Evolutionary conservation across 2,329 filamentous ascomycete genomes (phyloP).

Genomic region (Thelonectria discophora): DNA sequence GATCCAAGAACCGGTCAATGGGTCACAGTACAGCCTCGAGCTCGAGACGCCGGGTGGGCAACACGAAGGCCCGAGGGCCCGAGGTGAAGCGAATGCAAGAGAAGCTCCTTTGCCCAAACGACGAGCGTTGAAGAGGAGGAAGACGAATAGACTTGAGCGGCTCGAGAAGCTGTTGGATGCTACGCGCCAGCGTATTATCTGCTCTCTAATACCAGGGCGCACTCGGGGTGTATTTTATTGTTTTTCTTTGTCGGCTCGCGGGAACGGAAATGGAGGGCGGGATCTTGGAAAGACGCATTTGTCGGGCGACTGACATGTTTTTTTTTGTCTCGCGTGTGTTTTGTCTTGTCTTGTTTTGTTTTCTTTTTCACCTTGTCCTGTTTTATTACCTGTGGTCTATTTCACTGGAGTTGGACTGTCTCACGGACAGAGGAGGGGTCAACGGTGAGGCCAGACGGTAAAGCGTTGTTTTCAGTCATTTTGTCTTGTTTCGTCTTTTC

Average conservation of each 20-base stretch:
- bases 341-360: slow-evolving; percentile 28
- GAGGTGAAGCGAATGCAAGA: slow-evolving; percentile 16
- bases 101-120: neutral
- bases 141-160: neutral
- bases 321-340: neutral
- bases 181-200: slow-evolving; percentile 20
- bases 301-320: slow-evolving; percentile 40
- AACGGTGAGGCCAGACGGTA: slow-evolving; percentile 24
- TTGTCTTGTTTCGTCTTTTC: slow-evolving; percentile 21
- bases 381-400: slow-evolving; percentile 26
- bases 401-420: slow-evolving; percentile 31
- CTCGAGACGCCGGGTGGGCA: slow-evolving; percentile 50
- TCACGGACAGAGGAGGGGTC: slow-evolving; percentile 24
- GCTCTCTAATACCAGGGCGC: slow-evolving; percentile 37
- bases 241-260: slow-evolving; percentile 28
- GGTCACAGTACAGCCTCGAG: slow-evolving; percentile 45
- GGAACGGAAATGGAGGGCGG: slow-evolving; percentile 34
- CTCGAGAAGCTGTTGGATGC: neutral
- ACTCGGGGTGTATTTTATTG: slow-evolving; percentile 21
- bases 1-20: slow-evolving; percentile 50
- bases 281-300: slow-evolving; percentile 42
- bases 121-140: neutral
- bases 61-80: slow-evolving; percentile 42
- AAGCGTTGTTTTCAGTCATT: slow-evolving; percentile 29
- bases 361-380: slow-evolving; percentile 23